Evolutionary conservation across 768 basidiomycete species (phyloP).

Genomic region (Phylloporus sp.): DNA sequence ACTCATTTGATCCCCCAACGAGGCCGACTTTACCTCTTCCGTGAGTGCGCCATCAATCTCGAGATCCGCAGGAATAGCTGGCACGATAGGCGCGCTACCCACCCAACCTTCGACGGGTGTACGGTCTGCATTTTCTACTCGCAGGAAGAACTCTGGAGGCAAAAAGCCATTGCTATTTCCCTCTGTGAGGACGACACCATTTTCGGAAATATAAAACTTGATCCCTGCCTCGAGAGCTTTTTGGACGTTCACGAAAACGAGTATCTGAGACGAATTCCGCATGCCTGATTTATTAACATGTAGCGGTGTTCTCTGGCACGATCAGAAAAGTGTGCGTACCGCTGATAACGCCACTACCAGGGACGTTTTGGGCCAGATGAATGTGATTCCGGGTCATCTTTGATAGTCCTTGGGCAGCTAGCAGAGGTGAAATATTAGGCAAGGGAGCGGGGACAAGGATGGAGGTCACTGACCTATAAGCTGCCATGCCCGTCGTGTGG

Average conservation of each 20-base stretch:
- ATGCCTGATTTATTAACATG: constrained; percentile 51
- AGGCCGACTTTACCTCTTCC: neutral
- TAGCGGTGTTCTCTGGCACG: neutral
- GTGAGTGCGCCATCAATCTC: neutral
- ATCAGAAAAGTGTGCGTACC: constrained; percentile 43
- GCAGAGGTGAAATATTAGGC: neutral
- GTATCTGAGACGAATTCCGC: constrained; percentile 68
- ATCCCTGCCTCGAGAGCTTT: constrained; percentile 65
- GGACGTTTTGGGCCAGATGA: constrained; percentile 80
- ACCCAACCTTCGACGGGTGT: constrained; percentile 23
- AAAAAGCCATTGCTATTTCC: constrained; percentile 67
- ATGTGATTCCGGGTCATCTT: constrained; percentile 89
- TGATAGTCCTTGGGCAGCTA: constrained; percentile 69
- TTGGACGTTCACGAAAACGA: constrained; percentile 76
- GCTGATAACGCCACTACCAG: constrained; percentile 63
- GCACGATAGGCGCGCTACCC: neutral
- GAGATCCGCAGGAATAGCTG: neutral
- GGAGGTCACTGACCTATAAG: constrained; percentile 48
- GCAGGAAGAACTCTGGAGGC: constrained; percentile 56
- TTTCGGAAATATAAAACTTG: constrained; percentile 72
- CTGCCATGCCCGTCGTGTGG: constrained; percentile 63
- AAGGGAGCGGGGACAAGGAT: neutral
- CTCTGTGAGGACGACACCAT: constrained; percentile 84
- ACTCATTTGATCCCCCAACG: neutral
- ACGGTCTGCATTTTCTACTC: constrained; percentile 49